A percentile compares a stretch with the other conserved stretches of the same genome.
These are phyloP conservation scores for Acer saccharum DNA, from an alignment of 345 rosid species.

Conservation along the genomic window DNA sequence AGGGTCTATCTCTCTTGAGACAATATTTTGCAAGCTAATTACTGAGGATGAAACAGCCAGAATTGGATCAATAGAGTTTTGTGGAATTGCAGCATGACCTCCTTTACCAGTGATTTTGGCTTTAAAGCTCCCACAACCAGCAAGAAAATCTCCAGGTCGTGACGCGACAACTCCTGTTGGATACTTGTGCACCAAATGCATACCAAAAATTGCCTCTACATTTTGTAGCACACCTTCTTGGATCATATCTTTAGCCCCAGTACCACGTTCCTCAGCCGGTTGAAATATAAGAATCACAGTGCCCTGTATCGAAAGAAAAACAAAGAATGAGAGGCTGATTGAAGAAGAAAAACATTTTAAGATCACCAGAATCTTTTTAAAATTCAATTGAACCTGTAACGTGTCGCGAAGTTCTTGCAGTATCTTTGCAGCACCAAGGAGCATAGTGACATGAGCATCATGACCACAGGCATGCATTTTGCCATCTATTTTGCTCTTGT, in stretches of 20 bases:
- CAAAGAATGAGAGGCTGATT: background rate
- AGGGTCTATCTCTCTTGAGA: constrained; percentile 67
- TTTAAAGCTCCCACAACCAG: constrained; percentile 66
- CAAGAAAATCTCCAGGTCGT: constrained; percentile 59
- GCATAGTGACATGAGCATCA: constrained; percentile 59
- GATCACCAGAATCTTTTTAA: background rate
- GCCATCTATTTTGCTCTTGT: constrained; percentile 46
- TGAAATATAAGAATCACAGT: constrained; percentile 63
- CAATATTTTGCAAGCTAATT: constrained; percentile 60
- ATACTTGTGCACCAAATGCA: constrained; percentile 46
- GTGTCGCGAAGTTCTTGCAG: constrained; percentile 41
- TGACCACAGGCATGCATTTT: constrained; percentile 71
- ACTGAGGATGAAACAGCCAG: constrained; percentile 59
- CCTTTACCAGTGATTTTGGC: constrained; percentile 58
- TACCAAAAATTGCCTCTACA: constrained; percentile 59
- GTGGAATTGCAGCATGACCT: constrained; percentile 60
- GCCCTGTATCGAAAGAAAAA: constrained; percentile 39
- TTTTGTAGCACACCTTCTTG: constrained; percentile 49
- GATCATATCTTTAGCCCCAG: constrained; percentile 61
- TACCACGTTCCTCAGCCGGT: constrained; percentile 71
- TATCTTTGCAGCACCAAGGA: constrained; percentile 67
- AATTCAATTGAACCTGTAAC: constrained; percentile 33
- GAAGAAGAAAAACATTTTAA: background rate
- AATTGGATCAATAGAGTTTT: constrained; percentile 59
- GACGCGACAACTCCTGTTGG: constrained; percentile 47